These are phyloP conservation scores for Lasiodiplodia sp. DNA, from an alignment of 2,329 filamentous ascomycete genomes.

Conservation along the genomic window DNA sequence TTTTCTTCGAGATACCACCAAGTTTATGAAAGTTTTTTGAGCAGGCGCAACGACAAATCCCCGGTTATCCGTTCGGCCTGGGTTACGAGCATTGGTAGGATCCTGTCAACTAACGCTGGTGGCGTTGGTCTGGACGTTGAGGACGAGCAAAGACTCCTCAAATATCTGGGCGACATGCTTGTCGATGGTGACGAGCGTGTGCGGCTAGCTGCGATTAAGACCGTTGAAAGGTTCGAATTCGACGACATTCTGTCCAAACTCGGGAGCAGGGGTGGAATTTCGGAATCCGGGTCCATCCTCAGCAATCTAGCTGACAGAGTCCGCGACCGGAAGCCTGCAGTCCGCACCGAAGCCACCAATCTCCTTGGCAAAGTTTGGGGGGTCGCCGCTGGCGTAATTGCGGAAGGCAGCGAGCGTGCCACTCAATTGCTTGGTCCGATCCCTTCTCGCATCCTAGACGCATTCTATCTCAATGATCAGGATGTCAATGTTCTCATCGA, in stretches of 20 bases:
- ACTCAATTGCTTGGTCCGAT: slow-evolving; percentile 78
- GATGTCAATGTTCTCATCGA: slow-evolving; percentile 88
- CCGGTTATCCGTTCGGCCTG: slow-evolving; percentile 83
- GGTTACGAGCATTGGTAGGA: slow-evolving; percentile 83
- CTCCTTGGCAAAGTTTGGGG: slow-evolving; percentile 89
- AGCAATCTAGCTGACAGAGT: slow-evolving; percentile 84
- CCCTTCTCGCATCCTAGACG: slow-evolving; percentile 84
- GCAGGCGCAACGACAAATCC: slow-evolving; percentile 86
- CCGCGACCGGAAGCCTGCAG: slow-evolving; percentile 81
- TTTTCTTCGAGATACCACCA: slow-evolving; percentile 82
- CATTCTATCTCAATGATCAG: slow-evolving; percentile 86
- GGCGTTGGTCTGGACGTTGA: slow-evolving; percentile 85
- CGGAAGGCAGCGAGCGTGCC: slow-evolving; percentile 79
- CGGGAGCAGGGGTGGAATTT: slow-evolving; percentile 76
- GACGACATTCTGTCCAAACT: slow-evolving; percentile 83
- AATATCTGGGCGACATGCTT: slow-evolving; percentile 78
- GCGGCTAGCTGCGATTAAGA: slow-evolving; percentile 84
- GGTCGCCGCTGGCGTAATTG: slow-evolving; percentile 87
- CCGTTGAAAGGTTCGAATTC: slow-evolving; percentile 81
- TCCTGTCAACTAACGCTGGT: slow-evolving; percentile 89
- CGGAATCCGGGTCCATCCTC: slow-evolving; percentile 78
- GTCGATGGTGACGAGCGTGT: slow-evolving; percentile 92
- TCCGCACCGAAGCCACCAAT: slow-evolving; percentile 87
- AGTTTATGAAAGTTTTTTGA: slow-evolving; percentile 84
- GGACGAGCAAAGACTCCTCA: slow-evolving; percentile 79